A percentile compares a stretch with the other conserved stretches of the same genome.
Conservation (phyloP, 805 yeast genomes). For the Metschnikowia cubensis region DNA sequence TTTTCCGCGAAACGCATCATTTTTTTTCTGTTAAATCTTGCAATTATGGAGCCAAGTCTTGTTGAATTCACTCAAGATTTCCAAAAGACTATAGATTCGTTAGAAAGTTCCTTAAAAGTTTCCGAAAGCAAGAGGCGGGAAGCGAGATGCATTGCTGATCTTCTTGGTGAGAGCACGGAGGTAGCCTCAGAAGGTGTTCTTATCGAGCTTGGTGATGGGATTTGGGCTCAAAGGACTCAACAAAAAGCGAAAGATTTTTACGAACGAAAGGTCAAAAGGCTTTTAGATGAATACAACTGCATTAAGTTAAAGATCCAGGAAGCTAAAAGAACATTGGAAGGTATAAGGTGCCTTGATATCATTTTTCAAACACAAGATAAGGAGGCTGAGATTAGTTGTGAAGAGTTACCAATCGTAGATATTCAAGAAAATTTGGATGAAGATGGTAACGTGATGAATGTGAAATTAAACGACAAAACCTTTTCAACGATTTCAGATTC, state of each 20-base stretch:
- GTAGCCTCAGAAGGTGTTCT: slow-evolving; percentile 1
- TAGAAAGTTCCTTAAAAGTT: not conserved
- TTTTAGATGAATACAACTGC: slow-evolving; percentile 39
- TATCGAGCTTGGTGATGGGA: slow-evolving; percentile 7
- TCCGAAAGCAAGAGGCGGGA: not conserved
- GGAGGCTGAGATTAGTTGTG: slow-evolving; percentile 14
- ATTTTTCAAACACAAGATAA: not conserved
- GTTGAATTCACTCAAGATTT: not conserved
- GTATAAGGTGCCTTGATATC: not conserved
- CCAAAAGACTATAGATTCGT: not conserved
- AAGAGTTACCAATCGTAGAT: slow-evolving; percentile 66
- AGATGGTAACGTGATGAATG: slow-evolving; percentile 60
- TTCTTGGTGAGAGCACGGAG: not conserved
- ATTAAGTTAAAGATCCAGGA: slow-evolving; percentile 33
- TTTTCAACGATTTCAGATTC: not conserved
- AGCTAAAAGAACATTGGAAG: not conserved
- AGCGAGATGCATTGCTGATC: not conserved
- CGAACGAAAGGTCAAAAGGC: slow-evolving; percentile 22
- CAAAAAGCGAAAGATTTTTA: slow-evolving; percentile 27
- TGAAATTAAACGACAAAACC: slow-evolving; percentile 22
- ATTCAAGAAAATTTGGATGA: slow-evolving; percentile 79
- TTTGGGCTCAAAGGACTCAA: slow-evolving; percentile 6
- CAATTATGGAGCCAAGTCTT: slow-evolving; percentile 1
- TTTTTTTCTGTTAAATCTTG: not conserved
- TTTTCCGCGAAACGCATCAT: slow-evolving; percentile 1